phyloP scores from a whole-genome alignment of 108 stramenopile genomes.

The Skeletonema marinoi region DNA sequence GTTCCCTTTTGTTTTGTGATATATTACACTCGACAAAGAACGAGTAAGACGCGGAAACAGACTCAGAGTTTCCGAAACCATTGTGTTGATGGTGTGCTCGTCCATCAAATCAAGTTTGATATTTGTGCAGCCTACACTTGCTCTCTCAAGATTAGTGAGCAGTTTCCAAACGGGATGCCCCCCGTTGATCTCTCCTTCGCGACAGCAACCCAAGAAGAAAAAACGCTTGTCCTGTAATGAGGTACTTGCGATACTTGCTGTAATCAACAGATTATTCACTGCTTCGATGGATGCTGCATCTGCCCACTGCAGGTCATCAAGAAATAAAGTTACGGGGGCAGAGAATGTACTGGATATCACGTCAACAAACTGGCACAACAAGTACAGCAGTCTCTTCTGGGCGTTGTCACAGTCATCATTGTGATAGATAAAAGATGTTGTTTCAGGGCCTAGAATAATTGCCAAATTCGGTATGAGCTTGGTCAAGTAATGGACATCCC shows the following conservation, averaged over 20 bases:
- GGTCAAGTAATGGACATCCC: neutral
- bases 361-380: conserved; percentile 20
- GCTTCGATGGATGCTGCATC: conserved; percentile 15
- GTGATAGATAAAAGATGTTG: neutral
- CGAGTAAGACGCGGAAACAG: too few relatives aligned
- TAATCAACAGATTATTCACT: neutral
- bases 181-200: neutral
- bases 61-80: too few relatives aligned
- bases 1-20: conserved; percentile 23
- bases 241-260: too few relatives aligned
- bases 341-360: conserved; percentile 7
- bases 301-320: conserved; percentile 3
- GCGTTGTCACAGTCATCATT: conserved; percentile 1
- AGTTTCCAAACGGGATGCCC: conserved; percentile 13
- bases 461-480: neutral
- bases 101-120: too few relatives aligned
- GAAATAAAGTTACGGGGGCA: conserved; percentile 1
- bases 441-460: neutral
- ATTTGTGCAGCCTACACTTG: too few relatives aligned
- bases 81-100: too few relatives aligned
- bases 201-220: neutral
- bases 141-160: neutral
- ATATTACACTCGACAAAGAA: too few relatives aligned
- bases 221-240: neutral
- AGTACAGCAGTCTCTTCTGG: conserved; percentile 18